A percentile compares a stretch with the other conserved stretches of the same genome.
These are phyloP conservation scores for Colletotrichum ledebouriae DNA, from an alignment of 2,329 filamentous ascomycete genomes.

Conservation along the genomic window DNA sequence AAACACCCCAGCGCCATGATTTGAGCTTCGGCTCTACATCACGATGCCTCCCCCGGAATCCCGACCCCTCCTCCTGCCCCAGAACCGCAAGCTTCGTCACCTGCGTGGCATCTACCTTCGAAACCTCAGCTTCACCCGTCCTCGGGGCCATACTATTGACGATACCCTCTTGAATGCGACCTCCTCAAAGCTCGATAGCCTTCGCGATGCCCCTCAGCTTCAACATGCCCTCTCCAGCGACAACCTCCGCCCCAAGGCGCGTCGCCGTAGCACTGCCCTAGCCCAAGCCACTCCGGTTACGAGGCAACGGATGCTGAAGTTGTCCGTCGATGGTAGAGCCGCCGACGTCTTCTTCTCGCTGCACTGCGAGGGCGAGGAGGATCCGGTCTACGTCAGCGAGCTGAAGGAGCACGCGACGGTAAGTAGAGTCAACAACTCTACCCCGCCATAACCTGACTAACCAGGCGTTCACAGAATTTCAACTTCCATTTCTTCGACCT, in stretches of 20 bases:
- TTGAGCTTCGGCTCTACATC: slow-evolving; percentile 23
- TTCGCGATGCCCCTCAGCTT: slow-evolving; percentile 62
- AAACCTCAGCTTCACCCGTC: slow-evolving; percentile 79
- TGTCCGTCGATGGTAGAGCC: slow-evolving; percentile 77
- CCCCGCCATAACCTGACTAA: slow-evolving; percentile 6
- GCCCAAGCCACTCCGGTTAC: slow-evolving; percentile 60
- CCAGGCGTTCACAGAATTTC: slow-evolving; percentile 73
- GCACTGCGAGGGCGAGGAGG: slow-evolving; percentile 74
- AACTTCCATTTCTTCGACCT: slow-evolving; percentile 90
- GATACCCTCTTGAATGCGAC: slow-evolving; percentile 80
- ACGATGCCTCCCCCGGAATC: slow-evolving; percentile 43
- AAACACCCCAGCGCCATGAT: slow-evolving; percentile 26
- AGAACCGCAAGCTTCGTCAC: slow-evolving; percentile 92
- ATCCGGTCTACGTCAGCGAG: slow-evolving; percentile 93
- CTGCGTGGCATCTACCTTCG: slow-evolving; percentile 88
- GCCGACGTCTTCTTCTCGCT: slow-evolving; percentile 93
- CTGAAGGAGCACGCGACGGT: slow-evolving; percentile 80
- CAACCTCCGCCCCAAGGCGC: slow-evolving; percentile 56
- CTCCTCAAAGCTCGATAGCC: slow-evolving; percentile 72
- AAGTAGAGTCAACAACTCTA: slow-evolving; percentile 39
- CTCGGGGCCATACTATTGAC: slow-evolving; percentile 75
- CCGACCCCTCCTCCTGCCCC: slow-evolving; percentile 68
- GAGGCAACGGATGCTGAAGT: slow-evolving; percentile 82
- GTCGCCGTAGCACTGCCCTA: slow-evolving; percentile 64
- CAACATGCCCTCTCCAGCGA: slow-evolving; percentile 70